A percentile compares a stretch with the other conserved stretches of the same genome.
Conservation (phyloP, 2,329 filamentous ascomycete genomes). For the Alternaria alternata region DNA sequence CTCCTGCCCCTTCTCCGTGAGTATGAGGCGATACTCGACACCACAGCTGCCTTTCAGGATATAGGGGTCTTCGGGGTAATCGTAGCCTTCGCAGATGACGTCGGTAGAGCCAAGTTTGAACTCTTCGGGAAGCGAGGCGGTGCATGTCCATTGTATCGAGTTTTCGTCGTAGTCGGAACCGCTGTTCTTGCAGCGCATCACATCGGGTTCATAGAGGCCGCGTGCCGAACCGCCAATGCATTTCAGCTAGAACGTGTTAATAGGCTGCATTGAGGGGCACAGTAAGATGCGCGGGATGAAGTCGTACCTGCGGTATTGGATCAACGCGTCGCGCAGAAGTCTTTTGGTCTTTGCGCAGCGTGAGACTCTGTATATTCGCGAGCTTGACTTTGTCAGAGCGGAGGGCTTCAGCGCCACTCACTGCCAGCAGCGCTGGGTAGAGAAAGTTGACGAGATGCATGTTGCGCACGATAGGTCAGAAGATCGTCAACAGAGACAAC, state of each 20-base stretch:
- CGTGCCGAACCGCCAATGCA: slow-evolving; percentile 72
- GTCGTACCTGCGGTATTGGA: slow-evolving; percentile 67
- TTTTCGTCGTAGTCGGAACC: slow-evolving; percentile 82
- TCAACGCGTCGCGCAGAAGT: slow-evolving; percentile 80
- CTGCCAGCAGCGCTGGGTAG: slow-evolving; percentile 43
- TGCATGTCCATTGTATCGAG: slow-evolving; percentile 92
- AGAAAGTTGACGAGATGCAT: slow-evolving; percentile 46
- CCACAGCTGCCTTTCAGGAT: slow-evolving; percentile 93
- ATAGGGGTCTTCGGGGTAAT: slow-evolving; percentile 76
- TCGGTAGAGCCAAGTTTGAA: slow-evolving; percentile 85
- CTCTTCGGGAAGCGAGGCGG: slow-evolving; percentile 67
- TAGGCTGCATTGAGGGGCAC: background rate
- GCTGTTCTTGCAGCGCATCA: slow-evolving; percentile 89
- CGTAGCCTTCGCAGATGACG: slow-evolving; percentile 91
- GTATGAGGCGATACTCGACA: slow-evolving; percentile 82
- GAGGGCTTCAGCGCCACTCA: slow-evolving; percentile 41
- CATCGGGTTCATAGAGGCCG: slow-evolving; percentile 75
- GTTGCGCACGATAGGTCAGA: background rate
- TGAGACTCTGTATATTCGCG: slow-evolving; percentile 77
- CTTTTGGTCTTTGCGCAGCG: slow-evolving; percentile 71
- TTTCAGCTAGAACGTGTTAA: slow-evolving; percentile 63
- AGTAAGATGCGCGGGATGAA: background rate
- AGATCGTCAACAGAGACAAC: background rate
- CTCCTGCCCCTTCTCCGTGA: slow-evolving; percentile 79
- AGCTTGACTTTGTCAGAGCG: slow-evolving; percentile 63